Conservation (phyloP, 176 grass and related monocot species). For the Pontederia crassipes region DNA sequence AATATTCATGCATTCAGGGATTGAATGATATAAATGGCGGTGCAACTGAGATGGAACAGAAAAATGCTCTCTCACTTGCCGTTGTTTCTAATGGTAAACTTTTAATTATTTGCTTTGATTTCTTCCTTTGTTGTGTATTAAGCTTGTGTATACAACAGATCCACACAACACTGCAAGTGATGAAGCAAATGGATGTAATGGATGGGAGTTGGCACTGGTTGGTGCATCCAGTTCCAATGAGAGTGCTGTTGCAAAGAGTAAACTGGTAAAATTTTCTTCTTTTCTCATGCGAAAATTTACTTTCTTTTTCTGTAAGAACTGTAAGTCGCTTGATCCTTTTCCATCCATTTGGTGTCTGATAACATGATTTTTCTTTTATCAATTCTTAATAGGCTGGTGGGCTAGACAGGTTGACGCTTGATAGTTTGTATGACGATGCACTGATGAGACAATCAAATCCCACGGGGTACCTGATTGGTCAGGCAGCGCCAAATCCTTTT, state of each 20-base stretch:
- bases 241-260: constrained; percentile 4
- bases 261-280: constrained; percentile 8
- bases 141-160: no score
- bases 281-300: not conserved
- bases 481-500: constrained; percentile 4
- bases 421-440: constrained; percentile 12
- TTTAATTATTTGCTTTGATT: not conserved
- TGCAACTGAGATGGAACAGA: constrained; percentile 12
- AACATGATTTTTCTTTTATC: not conserved
- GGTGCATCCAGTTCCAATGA: constrained; percentile 7
- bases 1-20: not conserved
- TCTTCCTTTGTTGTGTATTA: no score
- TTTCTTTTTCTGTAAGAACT: not conserved
- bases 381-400: constrained; percentile 12
- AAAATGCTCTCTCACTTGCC: not conserved
- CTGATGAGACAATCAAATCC: constrained; percentile 2
- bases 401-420: constrained; percentile 11
- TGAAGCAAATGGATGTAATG: not conserved
- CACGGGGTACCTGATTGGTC: not conserved
- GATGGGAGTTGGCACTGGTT: constrained; percentile 8
- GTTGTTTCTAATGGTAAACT: not conserved
- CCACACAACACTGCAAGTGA: not conserved
- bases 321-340: not conserved
- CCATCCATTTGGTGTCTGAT: not conserved
- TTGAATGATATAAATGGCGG: constrained; percentile 1